phyloP scores from a whole-genome alignment of 768 basidiomycete genomes.

The Suillus ampliporus region DNA sequence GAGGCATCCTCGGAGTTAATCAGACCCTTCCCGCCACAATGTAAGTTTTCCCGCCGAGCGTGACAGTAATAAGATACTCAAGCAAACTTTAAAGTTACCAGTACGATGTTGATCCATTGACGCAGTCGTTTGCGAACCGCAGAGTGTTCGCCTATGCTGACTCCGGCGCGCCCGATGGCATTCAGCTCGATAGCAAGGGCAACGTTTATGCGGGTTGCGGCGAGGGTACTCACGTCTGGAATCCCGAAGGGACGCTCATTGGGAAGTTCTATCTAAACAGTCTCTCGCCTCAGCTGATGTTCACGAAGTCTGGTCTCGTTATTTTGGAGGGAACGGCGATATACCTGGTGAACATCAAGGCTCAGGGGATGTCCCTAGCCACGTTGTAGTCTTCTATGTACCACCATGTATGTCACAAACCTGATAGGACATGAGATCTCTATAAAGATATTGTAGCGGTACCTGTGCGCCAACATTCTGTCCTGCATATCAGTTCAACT shows the following conservation, averaged over 20 bases:
- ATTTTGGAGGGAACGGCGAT: conserved; percentile 3
- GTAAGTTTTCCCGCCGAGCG: conserved; percentile 43
- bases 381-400: not conserved
- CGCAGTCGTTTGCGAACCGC: conserved; percentile 57
- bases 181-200: conserved; percentile 61
- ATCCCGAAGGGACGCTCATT: conserved; percentile 54
- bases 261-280: conserved; percentile 62
- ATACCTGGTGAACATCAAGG: conserved; percentile 5
- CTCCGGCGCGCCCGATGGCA: conserved; percentile 68
- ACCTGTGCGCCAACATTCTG: too few relatives aligned
- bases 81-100: conserved; percentile 50
- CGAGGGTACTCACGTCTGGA: conserved; percentile 57
- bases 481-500: too few relatives aligned
- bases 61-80: conserved; percentile 3
- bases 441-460: too few relatives aligned
- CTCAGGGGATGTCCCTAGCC: conserved; percentile 1
- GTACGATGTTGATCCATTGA: conserved; percentile 61
- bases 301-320: conserved; percentile 8
- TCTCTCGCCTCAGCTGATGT: conserved; percentile 6
- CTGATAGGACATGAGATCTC: too few relatives aligned
- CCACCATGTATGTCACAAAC: too few relatives aligned
- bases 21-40: conserved; percentile 70
- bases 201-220: conserved; percentile 69
- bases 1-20: conserved; percentile 53
- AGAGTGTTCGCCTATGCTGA: conserved; percentile 68